phyloP scores from a whole-genome alignment of 495 filamentous ascomycete genomes.

The Xylaria castorea region DNA sequence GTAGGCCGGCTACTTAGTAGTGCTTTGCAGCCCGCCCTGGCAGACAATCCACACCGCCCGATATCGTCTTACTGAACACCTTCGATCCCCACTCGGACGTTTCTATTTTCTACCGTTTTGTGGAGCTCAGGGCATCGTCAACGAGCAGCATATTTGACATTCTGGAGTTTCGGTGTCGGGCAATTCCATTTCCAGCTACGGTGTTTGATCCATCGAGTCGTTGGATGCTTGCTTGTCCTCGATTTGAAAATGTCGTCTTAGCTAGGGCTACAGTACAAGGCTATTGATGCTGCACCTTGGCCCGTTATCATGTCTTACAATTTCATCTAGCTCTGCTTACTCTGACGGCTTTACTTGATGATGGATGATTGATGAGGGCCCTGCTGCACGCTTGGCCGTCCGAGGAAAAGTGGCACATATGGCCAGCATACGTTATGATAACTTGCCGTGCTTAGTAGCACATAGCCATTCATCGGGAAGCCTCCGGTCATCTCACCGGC shows the following conservation, averaged over 20 bases:
- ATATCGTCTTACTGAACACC: slow-evolving; percentile 15
- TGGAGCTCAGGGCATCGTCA: slow-evolving; percentile 11
- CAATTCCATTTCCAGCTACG: slow-evolving; percentile 13
- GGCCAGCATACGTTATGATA: slow-evolving; percentile 2
- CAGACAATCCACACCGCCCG: slow-evolving; percentile 18
- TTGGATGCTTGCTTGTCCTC: not conserved
- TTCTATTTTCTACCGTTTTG: slow-evolving; percentile 21
- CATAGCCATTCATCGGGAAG: slow-evolving; percentile 10
- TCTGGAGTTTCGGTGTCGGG: not conserved
- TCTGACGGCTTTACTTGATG: slow-evolving; percentile 6
- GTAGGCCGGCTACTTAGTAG: not conserved
- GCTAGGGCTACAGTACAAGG: not conserved
- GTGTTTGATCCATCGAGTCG: slow-evolving; percentile 7
- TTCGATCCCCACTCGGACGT: slow-evolving; percentile 11
- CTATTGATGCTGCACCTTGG: not conserved
- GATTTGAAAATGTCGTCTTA: not conserved
- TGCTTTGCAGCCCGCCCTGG: slow-evolving; percentile 10
- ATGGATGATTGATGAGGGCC: not conserved
- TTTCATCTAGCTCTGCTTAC: slow-evolving; percentile 21
- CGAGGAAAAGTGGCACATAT: not conserved
- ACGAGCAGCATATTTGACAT: slow-evolving; percentile 5
- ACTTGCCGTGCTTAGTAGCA: slow-evolving; percentile 15
- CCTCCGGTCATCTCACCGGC: slow-evolving; percentile 8
- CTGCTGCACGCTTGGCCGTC: not conserved
- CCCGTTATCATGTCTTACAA: slow-evolving; percentile 22